Percentiles rank a stretch among this genome's conserved stretches.
Conservation (phyloP, 139 green algal species). For the Chlorella sp. region DNA sequence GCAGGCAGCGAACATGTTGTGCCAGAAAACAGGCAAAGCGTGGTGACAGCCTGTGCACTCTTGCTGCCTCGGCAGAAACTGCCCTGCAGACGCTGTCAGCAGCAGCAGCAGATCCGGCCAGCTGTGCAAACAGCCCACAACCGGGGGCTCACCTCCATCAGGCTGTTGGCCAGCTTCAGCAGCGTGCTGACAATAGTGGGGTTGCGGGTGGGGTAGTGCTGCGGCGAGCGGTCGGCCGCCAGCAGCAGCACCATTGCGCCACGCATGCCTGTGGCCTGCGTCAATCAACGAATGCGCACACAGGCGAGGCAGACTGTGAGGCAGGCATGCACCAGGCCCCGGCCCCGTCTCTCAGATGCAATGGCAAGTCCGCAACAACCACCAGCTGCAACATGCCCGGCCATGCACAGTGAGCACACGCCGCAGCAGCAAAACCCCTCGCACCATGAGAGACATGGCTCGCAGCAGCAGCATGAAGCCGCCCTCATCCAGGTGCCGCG, state of each 20-base stretch:
- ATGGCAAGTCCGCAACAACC: no score
- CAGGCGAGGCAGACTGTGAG: neutral
- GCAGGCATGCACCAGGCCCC: neutral
- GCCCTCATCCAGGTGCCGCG: constrained; percentile 9
- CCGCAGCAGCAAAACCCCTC: neutral
- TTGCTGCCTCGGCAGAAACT: no score
- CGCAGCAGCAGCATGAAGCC: constrained; percentile 17
- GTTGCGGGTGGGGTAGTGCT: constrained; percentile 4
- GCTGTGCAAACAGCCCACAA: neutral
- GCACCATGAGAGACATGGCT: neutral
- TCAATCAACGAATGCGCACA: neutral
- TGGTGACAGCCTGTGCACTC: no score
- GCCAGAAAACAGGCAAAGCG: no score
- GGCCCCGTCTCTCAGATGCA: neutral
- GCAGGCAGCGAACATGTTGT: no score
- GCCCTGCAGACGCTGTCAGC: neutral
- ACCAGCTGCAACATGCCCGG: no score
- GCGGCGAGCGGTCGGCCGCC: neutral
- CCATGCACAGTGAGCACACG: no score
- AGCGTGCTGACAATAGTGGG: neutral
- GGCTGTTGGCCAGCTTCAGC: constrained; percentile 16
- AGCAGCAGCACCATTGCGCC: constrained; percentile 15
- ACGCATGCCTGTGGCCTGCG: constrained; percentile 21
- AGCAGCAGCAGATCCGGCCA: neutral
- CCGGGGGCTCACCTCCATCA: constrained; percentile 4